phyloP scores from a whole-genome alignment of 768 basidiomycete species.

The Daedaleopsis nitida region DNA sequence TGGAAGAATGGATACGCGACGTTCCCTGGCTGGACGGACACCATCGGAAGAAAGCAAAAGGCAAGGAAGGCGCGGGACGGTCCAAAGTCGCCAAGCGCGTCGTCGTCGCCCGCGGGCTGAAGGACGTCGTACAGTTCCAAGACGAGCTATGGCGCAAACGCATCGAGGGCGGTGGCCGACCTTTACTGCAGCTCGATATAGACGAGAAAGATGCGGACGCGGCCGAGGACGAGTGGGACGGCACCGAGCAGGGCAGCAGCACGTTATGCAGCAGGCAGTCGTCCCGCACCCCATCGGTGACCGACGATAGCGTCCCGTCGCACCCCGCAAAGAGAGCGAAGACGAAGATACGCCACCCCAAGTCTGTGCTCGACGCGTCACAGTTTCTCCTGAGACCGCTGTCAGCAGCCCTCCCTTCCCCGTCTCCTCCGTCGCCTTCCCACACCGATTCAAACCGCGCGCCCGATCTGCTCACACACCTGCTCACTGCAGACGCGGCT shows the following conservation, averaged over 20 bases:
- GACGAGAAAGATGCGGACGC: slow-evolving; percentile 25
- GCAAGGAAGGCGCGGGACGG: slow-evolving; percentile 41
- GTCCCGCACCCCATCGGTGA: background rate
- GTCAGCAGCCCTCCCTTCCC: slow-evolving; percentile 25
- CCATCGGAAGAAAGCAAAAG: slow-evolving; percentile 34
- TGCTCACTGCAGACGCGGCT: slow-evolving; percentile 49
- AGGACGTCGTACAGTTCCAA: slow-evolving; percentile 70
- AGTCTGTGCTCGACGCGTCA: slow-evolving; percentile 46
- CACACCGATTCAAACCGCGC: background rate
- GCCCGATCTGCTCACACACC: slow-evolving; percentile 48
- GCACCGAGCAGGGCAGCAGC: slow-evolving; percentile 3
- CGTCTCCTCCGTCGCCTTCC: background rate
- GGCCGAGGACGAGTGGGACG: slow-evolving; percentile 12
- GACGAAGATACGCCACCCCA: slow-evolving; percentile 32
- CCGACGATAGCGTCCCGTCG: background rate
- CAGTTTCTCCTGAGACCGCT: slow-evolving; percentile 63
- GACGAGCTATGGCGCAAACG: slow-evolving; percentile 58
- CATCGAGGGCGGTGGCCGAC: slow-evolving; percentile 37
- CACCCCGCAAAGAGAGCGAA: slow-evolving; percentile 28
- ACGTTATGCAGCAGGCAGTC: slow-evolving; percentile 1
- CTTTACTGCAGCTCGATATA: slow-evolving; percentile 40
- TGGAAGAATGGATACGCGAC: slow-evolving; percentile 60
- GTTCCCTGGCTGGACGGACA: slow-evolving; percentile 76
- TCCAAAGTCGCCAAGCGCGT: slow-evolving; percentile 64
- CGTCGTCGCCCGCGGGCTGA: slow-evolving; percentile 65